Conservation (phyloP, 768 basidiomycete genomes). For the Rhodosporidiobolus odoratus region DNA sequence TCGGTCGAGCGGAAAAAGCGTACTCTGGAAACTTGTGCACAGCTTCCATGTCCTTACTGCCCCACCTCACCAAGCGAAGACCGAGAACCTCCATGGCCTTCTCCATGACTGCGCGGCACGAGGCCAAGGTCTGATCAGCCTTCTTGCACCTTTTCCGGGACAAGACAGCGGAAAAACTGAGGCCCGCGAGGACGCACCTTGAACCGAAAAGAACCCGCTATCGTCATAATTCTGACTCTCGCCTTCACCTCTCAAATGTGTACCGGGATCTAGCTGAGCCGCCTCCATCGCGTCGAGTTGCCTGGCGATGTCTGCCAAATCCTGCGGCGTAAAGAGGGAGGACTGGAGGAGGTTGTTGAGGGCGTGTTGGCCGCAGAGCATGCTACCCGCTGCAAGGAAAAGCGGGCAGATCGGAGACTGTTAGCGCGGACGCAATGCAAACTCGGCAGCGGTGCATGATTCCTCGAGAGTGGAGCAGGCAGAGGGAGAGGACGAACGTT, state of each 20-base stretch:
- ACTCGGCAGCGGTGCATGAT: too few relatives aligned
- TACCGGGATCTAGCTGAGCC: conserved; percentile 26
- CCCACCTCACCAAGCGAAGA: conserved; percentile 39
- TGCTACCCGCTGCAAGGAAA: conserved; percentile 10
- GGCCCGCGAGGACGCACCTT: conserved; percentile 1
- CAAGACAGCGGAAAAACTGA: not conserved
- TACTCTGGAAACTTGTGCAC: conserved; percentile 37
- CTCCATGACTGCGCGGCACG: conserved; percentile 33
- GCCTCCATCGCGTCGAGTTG: conserved; percentile 39
- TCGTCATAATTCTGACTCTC: conserved; percentile 39
- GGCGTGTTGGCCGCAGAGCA: conserved; percentile 40
- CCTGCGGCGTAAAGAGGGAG: conserved; percentile 34
- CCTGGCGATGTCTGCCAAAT: conserved; percentile 39
- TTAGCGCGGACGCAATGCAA: not conserved
- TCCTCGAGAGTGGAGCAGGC: not conserved
- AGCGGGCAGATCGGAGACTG: too few relatives aligned
- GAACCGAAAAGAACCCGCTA: conserved; percentile 39
- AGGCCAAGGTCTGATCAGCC: not conserved
- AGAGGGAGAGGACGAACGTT: conserved; percentile 9
- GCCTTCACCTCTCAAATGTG: conserved; percentile 12
- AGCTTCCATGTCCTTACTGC: conserved; percentile 22
- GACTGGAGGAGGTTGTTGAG: conserved; percentile 42
- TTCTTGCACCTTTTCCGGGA: not conserved
- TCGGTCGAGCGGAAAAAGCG: not conserved
- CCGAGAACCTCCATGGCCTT: conserved; percentile 37